Evolutionary conservation across 257 asterid species (phyloP), one percentile per base, ranked within the genome.

Genomic region (Gentiana straminea): DNA sequence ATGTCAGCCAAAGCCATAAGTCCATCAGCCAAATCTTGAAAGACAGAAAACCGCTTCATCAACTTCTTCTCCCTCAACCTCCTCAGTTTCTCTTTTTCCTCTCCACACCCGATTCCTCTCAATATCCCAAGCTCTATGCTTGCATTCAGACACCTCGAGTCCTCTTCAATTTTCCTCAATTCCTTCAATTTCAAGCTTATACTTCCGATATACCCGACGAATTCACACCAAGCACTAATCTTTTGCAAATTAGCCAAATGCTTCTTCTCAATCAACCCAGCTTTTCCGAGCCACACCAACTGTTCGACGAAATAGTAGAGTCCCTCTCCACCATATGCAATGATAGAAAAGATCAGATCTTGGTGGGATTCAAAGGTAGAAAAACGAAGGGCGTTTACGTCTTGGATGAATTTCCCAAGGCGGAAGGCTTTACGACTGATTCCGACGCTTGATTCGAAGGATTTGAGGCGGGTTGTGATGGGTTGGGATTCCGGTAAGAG

Each of bases 401-500:
- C 94, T 44, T 90, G 98, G n/a, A 90, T 38, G 74, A 90, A 90
- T 55, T 90, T 90, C n/a, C 98, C 96, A 2, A 90, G 64, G 1
- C 95, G 94, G 68, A 90, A 90, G 60, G 96, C 98, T 65, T 86
- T 86, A 35, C 98, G 96, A 72, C 89, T 84, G 51, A 84, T 52
- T 7, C 98, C 98, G 59, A 88, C 81, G 71, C 84, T 83, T 0
- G 98, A 84, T 52, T 92, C 97, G 79, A 92, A 92, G 52, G 94
- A 77, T 56, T 75, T 71, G 46, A 91, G 84, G 72, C 93, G 95
- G 46, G 57, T 49, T 46, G 68, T 5, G 36, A 79, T 60, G 38
- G 83, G 71, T 0, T 53, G 47, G 60, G 60, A 33, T 0, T 54
- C 67, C 1, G 68, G 63, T 55, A 78, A 58, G 59, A 81, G 37